A percentile compares a stretch with the other conserved stretches of the same genome.
Conservation (phyloP, 2,329 filamentous ascomycete genomes). For the Aspergillus eucalypticola region DNA sequence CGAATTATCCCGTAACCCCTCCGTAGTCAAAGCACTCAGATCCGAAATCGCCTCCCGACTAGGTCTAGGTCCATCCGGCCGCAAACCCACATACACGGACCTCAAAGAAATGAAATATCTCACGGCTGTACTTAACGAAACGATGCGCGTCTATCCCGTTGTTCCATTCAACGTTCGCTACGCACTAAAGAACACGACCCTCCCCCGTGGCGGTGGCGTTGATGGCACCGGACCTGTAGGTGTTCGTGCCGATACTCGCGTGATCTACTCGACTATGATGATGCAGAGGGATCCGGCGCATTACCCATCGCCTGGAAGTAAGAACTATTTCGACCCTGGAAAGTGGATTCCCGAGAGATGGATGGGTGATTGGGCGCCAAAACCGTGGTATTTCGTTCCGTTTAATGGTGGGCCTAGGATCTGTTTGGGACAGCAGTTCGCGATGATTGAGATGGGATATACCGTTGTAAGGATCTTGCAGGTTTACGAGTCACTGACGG, state of each 20-base stretch:
- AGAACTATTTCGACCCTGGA: constrained; percentile 36
- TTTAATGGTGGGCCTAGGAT: constrained; percentile 44
- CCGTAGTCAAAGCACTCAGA: constrained; percentile 67
- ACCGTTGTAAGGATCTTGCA: constrained; percentile 47
- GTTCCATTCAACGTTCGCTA: constrained; percentile 49
- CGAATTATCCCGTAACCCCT: constrained; percentile 72
- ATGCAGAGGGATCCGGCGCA: constrained; percentile 68
- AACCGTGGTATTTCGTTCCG: constrained; percentile 48
- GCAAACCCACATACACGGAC: constrained; percentile 67
- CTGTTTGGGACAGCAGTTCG: constrained; percentile 57
- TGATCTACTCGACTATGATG: constrained; percentile 67
- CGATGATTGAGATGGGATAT: constrained; percentile 60
- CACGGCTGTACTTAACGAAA: constrained; percentile 70
- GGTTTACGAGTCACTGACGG: constrained; percentile 41
- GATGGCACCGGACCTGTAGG: constrained; percentile 61
- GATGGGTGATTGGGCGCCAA: constrained; percentile 38
- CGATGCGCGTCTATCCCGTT: constrained; percentile 49
- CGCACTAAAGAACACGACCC: constrained; percentile 43
- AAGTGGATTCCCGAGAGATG: constrained; percentile 54
- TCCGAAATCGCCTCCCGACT: constrained; percentile 69
- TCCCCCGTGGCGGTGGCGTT: constrained; percentile 60
- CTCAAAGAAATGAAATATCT: constrained; percentile 88
- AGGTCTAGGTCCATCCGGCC: constrained; percentile 58
- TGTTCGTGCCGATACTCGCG: constrained; percentile 63
- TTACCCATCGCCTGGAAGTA: constrained; percentile 34